Conservation (phyloP, 768 basidiomycete species). For the Mycena galopus region DNA sequence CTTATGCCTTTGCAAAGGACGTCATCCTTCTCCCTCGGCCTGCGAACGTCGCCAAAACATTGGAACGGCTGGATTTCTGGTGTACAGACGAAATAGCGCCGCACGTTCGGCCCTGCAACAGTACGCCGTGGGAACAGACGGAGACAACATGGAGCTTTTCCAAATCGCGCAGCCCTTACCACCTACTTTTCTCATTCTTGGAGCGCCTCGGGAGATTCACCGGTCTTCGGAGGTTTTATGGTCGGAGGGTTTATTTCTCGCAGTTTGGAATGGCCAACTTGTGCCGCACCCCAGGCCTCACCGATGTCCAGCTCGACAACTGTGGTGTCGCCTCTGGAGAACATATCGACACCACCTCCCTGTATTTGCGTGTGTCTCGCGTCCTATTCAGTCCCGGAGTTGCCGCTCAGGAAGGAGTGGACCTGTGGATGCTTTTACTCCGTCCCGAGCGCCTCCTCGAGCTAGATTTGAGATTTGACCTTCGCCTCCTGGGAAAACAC, state of each 20-base stretch:
- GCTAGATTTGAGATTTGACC: background rate
- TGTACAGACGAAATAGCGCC: background rate
- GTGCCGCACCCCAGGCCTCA: background rate
- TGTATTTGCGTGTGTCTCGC: background rate
- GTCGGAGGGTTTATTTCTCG: background rate
- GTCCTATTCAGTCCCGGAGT: background rate
- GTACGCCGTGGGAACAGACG: background rate
- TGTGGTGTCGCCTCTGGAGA: background rate
- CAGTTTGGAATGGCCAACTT: background rate
- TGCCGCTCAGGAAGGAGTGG: background rate
- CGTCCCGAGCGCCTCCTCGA: background rate
- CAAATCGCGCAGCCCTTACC: background rate
- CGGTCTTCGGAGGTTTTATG: background rate
- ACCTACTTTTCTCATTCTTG: background rate
- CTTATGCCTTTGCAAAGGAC: background rate
- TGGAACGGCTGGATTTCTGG: slow-evolving; percentile 11
- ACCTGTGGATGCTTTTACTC: background rate
- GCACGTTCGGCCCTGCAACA: background rate
- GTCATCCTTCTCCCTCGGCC: background rate
- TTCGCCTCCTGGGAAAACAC: background rate
- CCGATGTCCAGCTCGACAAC: background rate
- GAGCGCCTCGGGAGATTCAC: background rate
- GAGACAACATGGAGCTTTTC: background rate
- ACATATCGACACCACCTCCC: background rate
- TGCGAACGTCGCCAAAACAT: background rate